Base-by-base conservation (phyloP, 345 rosid genomes). In the Tarenaya hassleriana region DNA sequence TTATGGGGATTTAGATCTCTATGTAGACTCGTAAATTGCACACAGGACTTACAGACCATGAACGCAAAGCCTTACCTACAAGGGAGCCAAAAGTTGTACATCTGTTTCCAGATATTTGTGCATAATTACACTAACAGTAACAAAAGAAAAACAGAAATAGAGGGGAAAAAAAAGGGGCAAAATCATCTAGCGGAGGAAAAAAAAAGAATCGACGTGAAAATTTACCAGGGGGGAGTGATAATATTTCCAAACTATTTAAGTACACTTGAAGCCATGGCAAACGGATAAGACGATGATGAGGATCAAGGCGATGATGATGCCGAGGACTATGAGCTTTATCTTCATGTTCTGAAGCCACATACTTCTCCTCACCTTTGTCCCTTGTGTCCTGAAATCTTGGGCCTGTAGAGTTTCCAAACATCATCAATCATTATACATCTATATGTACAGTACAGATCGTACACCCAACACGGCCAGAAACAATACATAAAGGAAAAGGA, bases 291-390 rank as follows among this genome's bases (percentile, higher is more conserved):
- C 2, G 41, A 86, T 72, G 64, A 86, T 61, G 40, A 90, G 88
- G 66, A 83, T 62, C 75, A 90, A 63, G 6, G 76, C 77, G 14
- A 73, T 16, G 44, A 90, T 7, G 51, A 91, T 77, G 41, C 77
- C 95, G 13, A 82, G 50, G 18, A 84, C 98, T 33, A 91, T 73
- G 61, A 90, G 73, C 70, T 90, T 90, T 33, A 86, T 78, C 87
- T 90, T 91, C 98, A 91, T 91, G 61, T 87, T 91, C 69, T 91
- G 76, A 21, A 73, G 0, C 98, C 96, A 91, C 96, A 91, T 79
- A 74, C 82, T 87, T 63, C 82, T 80, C 62, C 64, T 77, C 70
- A 91, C 69, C 79, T 91, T 78, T n/a, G 95, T 91, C 59, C 98
- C 96, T 62, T 84, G 92, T 56, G 81, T 72, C 69, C 80, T 77